Conservation (phyloP, 2,329 filamentous ascomycete genomes). For the Fusarium sambucinum region DNA sequence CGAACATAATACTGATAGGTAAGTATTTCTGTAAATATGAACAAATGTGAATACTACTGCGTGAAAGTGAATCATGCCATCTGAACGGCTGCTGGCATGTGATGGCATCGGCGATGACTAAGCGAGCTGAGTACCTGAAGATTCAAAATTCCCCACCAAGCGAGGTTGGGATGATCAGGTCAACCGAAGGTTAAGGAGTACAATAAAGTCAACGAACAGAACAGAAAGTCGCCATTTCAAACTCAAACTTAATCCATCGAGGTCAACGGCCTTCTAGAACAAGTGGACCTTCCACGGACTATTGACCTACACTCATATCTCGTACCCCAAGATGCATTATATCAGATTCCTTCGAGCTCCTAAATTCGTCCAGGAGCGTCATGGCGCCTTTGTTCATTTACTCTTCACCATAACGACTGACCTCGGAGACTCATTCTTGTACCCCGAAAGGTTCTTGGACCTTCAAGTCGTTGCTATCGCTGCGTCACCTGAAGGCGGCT, state of each 20-base stretch:
- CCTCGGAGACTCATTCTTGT: slow-evolving; percentile 67
- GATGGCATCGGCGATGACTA: slow-evolving; percentile 29
- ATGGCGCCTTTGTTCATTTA: slow-evolving; percentile 54
- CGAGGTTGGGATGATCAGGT: slow-evolving; percentile 16
- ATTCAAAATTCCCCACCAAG: slow-evolving; percentile 32
- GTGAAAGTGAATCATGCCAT: neutral
- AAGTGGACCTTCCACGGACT: neutral
- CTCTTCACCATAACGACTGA: slow-evolving; percentile 69
- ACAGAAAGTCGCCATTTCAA: neutral
- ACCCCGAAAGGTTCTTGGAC: slow-evolving; percentile 58
- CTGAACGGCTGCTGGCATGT: slow-evolving; percentile 1
- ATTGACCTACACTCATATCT: neutral
- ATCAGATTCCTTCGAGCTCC: slow-evolving; percentile 65
- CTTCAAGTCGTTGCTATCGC: slow-evolving; percentile 55
- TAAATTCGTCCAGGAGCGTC: slow-evolving; percentile 50
- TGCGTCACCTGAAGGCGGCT: slow-evolving; percentile 34
- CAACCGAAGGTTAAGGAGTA: slow-evolving; percentile 1
- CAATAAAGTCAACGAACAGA: slow-evolving; percentile 7
- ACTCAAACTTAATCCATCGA: neutral
- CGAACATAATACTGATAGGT: rapidly evolving
- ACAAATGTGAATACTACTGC: neutral
- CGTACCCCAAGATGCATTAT: slow-evolving; percentile 64
- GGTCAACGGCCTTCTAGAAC: neutral
- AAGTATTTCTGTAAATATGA: too few relatives aligned
- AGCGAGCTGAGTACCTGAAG: slow-evolving; percentile 18